Evolutionary conservation across 257 asterid species (phyloP), one percentile per base, ranked within the genome.

Genomic region (Solanum verrucosum): DNA sequence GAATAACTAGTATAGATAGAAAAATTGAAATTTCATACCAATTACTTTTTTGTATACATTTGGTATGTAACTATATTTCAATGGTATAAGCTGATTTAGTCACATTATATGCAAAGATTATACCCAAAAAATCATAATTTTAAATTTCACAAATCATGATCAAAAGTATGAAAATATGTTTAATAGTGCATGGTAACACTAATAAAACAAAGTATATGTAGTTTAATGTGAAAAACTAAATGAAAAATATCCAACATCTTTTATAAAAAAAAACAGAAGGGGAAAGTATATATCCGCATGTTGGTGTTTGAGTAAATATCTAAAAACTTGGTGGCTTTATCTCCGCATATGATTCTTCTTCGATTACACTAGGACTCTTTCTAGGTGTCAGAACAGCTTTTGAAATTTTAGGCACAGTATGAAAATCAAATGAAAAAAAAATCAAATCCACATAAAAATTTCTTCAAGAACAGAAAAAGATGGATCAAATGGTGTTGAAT

Each of bases 191-290:
- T 56, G 25, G 67, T 59, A 56, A 6, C 63, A 52, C 63, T 18
- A 18, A 56, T 6, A 56, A 56, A 56, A 56, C 23, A 52, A 52
- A 16, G 9, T 52, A 56, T 18, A 56, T 7, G 67, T 7, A 59
- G 67, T 20, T 20, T 20, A 20, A 20, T 56, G 67, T 56, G 5
- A 56, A 56, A 56, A 56, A 7, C 67, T 18, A 56, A 3, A 56
- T 56, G 21, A 56, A 56, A 20, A 20, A 1, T 59, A 59, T 59
- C 67, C 67, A 59, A 8, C 67, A 59, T 21, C 27, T 3, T 59
- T 3, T 0, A 18, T 6, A 6, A 6, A 49, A 49, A 1, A 5
- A 56, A 20, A 20, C 3, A 7, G 0, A 21, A 20, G 3, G 20
- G 25, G n/a, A 20, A 6, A 56, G 65, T 56, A 20, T 56, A 38